These are phyloP conservation scores for Leishmania mexicana DNA, from an alignment of 208 protist genomes.

Conservation along the genomic window DNA sequence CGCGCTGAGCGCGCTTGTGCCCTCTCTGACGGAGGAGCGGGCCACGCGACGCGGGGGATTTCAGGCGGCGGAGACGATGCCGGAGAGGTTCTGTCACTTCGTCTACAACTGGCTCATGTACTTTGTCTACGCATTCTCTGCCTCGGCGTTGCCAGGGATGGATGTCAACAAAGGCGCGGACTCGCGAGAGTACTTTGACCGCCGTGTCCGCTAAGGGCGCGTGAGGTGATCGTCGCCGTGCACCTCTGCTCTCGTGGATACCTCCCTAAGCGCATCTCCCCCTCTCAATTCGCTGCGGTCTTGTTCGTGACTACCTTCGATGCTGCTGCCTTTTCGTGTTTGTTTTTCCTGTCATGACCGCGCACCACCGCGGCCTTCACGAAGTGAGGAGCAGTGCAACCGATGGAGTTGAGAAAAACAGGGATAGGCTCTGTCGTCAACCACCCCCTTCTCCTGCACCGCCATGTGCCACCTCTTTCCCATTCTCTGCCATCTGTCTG, in stretches of 20 bases:
- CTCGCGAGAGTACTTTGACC: slow-evolving; percentile 35
- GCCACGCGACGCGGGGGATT: slow-evolving; percentile 13
- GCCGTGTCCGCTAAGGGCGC: neutral
- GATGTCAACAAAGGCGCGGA: slow-evolving; percentile 16
- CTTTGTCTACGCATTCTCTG: slow-evolving; percentile 35
- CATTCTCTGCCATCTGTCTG: neutral
- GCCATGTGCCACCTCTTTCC: neutral
- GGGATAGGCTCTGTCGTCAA: neutral
- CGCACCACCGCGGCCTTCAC: neutral
- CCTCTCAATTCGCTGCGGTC: neutral
- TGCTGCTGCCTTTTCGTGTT: neutral
- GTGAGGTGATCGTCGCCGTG: neutral
- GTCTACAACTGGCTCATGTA: slow-evolving; percentile 57
- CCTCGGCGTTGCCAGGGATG: slow-evolving; percentile 15
- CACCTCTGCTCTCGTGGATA: neutral
- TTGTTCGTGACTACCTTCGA: neutral
- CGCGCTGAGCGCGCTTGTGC: slow-evolving; percentile 14
- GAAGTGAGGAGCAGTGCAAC: neutral
- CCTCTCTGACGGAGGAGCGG: slow-evolving; percentile 28
- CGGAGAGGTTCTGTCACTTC: slow-evolving; percentile 35
- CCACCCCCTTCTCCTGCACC: neutral
- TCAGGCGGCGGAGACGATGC: slow-evolving; percentile 17
- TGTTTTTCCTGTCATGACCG: neutral
- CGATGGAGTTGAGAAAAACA: neutral
- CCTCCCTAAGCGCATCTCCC: neutral